Conservation (phyloP, 2,329 filamentous ascomycete species). For the Hymenoscyphus infarciens region DNA sequence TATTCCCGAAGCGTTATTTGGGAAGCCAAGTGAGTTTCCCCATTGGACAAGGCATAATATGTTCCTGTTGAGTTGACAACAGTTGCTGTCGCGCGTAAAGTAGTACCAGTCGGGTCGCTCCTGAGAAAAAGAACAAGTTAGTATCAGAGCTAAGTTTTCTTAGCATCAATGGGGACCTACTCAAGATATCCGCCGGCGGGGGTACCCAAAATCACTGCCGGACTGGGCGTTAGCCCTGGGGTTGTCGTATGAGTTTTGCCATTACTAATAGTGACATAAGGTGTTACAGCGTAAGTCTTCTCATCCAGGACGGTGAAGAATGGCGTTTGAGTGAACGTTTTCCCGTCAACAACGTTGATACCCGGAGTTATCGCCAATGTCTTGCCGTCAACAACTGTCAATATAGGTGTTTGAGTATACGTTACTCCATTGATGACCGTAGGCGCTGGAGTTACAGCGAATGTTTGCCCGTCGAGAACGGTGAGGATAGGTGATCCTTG, state of each 20-base stretch:
- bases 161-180: neutral
- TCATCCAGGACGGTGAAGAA: constrained; percentile 11
- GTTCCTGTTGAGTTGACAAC: constrained; percentile 23
- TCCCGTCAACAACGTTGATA: constrained; percentile 11
- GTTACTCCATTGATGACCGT: constrained; percentile 11
- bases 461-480: neutral
- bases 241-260: constrained; percentile 10
- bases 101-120: neutral
- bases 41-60: constrained; percentile 17
- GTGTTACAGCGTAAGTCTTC: constrained; percentile 12
- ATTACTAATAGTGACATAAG: constrained; percentile 16
- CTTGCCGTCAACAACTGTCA: constrained; percentile 10
- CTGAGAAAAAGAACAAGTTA: neutral
- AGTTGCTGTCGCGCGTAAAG: constrained; percentile 13
- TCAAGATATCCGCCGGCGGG: neutral
- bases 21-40: constrained; percentile 8
- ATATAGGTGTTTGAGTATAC: constrained; percentile 7
- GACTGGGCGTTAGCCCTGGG: constrained; percentile 1
- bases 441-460: constrained; percentile 9
- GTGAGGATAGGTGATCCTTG: constrained; percentile 9
- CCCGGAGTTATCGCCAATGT: constrained; percentile 10
- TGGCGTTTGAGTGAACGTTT: constrained; percentile 11
- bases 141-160: neutral
- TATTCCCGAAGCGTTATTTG: constrained; percentile 35
- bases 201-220: neutral